These are phyloP conservation scores for Pterocarpus macrocarpus DNA, from an alignment of 306 rosid species.

Conservation along the genomic window DNA sequence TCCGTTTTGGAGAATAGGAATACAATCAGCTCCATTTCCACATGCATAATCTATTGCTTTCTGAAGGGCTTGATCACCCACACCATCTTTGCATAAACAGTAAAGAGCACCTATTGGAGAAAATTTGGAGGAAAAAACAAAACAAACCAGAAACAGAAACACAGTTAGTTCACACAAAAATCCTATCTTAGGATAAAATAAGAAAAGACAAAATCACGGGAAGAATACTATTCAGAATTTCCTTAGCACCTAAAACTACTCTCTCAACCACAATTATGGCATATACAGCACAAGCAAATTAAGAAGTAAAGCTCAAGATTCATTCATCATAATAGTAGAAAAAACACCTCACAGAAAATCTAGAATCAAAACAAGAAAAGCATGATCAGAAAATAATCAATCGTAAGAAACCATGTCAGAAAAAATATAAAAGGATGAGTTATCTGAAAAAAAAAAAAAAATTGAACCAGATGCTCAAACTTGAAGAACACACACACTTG, in stretches of 20 bases:
- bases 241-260: not conserved
- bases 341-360: conserved; percentile 5
- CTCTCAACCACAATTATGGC: not conserved
- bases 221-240: conserved; percentile 22
- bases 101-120: conserved; percentile 71
- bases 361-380: conserved; percentile 2
- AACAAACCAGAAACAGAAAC: not conserved
- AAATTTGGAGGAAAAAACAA: not conserved
- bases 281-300: not conserved
- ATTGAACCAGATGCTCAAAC: conserved; percentile 26
- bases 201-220: not conserved
- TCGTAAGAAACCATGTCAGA: conserved; percentile 23
- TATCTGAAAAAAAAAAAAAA: not conserved
- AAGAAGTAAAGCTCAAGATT: not conserved
- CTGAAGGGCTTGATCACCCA: conserved; percentile 67
- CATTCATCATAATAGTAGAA: conserved; percentile 2
- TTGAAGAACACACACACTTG: not conserved
- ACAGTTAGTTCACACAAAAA: conserved; percentile 38
- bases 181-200: conserved; percentile 7
- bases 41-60: conserved; percentile 91
- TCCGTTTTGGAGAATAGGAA: conserved; percentile 68
- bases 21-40: conserved; percentile 90
- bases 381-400: not conserved
- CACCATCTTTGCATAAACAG: conserved; percentile 85
- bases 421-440: conserved; percentile 4